These are phyloP conservation scores for Aegilops speltoides DNA, from an alignment of 176 grass and related monocot genomes.

Conservation along the genomic window DNA sequence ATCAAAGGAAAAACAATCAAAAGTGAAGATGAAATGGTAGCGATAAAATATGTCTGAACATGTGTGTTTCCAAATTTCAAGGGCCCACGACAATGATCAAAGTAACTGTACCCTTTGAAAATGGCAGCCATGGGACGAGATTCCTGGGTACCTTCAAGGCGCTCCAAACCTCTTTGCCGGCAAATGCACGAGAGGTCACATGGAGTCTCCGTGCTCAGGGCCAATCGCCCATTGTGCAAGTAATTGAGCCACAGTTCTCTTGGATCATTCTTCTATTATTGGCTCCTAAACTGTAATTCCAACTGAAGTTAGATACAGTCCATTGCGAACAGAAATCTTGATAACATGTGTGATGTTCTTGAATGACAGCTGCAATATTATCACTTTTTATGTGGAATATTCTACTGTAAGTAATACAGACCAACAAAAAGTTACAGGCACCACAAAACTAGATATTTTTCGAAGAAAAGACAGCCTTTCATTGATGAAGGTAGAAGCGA, in stretches of 20 bases:
- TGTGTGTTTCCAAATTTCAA: background rate
- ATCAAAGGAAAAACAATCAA: too few species aligned
- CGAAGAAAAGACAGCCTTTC: too few species aligned
- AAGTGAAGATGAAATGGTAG: background rate
- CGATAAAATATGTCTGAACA: background rate
- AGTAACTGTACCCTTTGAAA: background rate
- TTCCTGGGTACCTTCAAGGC: background rate
- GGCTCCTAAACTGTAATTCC: background rate
- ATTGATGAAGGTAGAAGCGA: too few species aligned
- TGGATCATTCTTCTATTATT: background rate
- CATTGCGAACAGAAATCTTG: background rate
- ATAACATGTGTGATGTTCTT: background rate
- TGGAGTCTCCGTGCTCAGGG: slow-evolving; percentile 23
- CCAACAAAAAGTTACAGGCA: too few species aligned
- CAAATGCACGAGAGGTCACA: slow-evolving; percentile 36
- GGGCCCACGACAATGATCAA: background rate
- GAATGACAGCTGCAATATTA: background rate
- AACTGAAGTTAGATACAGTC: background rate
- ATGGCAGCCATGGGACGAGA: background rate
- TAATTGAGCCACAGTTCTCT: slow-evolving; percentile 11
- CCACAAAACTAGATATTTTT: too few species aligned
- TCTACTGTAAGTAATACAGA: too few species aligned
- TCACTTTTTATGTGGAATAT: background rate
- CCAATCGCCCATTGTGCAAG: slow-evolving; percentile 22
- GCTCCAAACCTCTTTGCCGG: background rate